phyloP scores from a whole-genome alignment of 768 basidiomycete genomes.

The Tulasnella calospora region DNA sequence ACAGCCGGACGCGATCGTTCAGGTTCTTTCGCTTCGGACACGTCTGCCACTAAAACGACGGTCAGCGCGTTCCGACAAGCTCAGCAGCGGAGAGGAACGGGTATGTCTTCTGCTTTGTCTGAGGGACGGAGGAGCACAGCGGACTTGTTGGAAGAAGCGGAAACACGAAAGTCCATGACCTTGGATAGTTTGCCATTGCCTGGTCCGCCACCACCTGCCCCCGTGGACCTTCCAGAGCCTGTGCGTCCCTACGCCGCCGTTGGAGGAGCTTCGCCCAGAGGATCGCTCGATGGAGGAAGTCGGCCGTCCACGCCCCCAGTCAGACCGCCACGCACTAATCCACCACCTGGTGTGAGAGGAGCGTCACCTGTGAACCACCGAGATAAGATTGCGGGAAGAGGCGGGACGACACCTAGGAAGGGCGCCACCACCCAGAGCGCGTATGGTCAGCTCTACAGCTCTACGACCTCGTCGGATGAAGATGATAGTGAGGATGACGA shows the following conservation, averaged over 20 bases:
- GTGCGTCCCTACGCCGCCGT: neutral
- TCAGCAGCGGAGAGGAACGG: slow-evolving; percentile 16
- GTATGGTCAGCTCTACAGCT: slow-evolving; percentile 14
- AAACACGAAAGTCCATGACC: neutral
- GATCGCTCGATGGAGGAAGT: slow-evolving; percentile 3
- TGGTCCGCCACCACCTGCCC: slow-evolving; percentile 10
- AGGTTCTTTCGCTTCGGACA: slow-evolving; percentile 19
- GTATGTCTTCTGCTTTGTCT: neutral
- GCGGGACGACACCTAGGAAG: neutral
- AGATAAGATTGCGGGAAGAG: neutral
- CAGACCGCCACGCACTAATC: slow-evolving; percentile 2
- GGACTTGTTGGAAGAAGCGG: slow-evolving; percentile 16
- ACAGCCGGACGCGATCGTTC: slow-evolving; percentile 9
- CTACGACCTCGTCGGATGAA: slow-evolving; percentile 11
- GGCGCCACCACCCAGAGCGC: neutral
- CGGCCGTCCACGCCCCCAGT: neutral
- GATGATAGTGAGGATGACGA: slow-evolving; percentile 7
- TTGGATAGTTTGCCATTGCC: slow-evolving; percentile 8
- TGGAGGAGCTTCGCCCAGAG: neutral
- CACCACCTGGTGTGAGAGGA: slow-evolving; percentile 10
- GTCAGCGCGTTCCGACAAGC: slow-evolving; percentile 28
- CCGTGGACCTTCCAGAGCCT: neutral
- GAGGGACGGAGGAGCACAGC: slow-evolving; percentile 15
- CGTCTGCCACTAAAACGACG: slow-evolving; percentile 2
- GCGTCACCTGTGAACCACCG: neutral